These are phyloP conservation scores for Bretschneidera sinensis DNA, from an alignment of 345 rosid species.

Conservation along the genomic window DNA sequence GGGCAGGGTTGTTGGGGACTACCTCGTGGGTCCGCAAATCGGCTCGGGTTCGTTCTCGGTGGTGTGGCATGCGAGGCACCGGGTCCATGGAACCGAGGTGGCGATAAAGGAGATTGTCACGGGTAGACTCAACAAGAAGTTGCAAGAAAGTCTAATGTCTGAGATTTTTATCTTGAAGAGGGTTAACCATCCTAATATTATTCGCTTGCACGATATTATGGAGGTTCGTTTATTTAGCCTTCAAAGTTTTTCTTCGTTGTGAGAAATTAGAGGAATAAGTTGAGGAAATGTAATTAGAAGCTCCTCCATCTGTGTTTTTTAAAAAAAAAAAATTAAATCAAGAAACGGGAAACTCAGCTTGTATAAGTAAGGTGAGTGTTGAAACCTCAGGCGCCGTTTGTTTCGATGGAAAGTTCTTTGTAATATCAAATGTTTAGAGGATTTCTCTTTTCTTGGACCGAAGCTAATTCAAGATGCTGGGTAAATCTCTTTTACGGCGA, in stretches of 20 bases:
- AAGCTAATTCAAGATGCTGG: neutral
- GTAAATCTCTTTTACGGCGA: neutral
- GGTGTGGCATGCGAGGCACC: slow-evolving; percentile 93
- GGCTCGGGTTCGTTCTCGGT: slow-evolving; percentile 98
- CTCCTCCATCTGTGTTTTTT: neutral
- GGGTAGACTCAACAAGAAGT: slow-evolving; percentile 62
- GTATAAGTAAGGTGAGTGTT: no score
- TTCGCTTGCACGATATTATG: slow-evolving; percentile 78
- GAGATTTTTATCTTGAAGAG: slow-evolving; percentile 73
- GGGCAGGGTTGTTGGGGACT: slow-evolving; percentile 85
- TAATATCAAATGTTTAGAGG: no score
- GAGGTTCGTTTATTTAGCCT: slow-evolving; percentile 42
- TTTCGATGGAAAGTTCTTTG: no score
- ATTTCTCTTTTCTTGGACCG: no score
- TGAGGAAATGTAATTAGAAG: slow-evolving; percentile 5
- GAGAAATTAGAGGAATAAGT: neutral
- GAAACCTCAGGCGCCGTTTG: no score
- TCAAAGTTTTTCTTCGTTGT: neutral
- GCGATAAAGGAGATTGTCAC: slow-evolving; percentile 92
- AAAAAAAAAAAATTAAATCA: no score
- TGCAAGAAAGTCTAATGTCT: slow-evolving; percentile 87
- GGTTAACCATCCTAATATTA: slow-evolving; percentile 83
- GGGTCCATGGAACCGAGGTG: slow-evolving; percentile 81
- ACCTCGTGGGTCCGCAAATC: slow-evolving; percentile 68
- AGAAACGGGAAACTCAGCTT: neutral